These are phyloP conservation scores for Tulasnella sp. DNA, from an alignment of 768 basidiomycete species.

Conservation along the genomic window DNA sequence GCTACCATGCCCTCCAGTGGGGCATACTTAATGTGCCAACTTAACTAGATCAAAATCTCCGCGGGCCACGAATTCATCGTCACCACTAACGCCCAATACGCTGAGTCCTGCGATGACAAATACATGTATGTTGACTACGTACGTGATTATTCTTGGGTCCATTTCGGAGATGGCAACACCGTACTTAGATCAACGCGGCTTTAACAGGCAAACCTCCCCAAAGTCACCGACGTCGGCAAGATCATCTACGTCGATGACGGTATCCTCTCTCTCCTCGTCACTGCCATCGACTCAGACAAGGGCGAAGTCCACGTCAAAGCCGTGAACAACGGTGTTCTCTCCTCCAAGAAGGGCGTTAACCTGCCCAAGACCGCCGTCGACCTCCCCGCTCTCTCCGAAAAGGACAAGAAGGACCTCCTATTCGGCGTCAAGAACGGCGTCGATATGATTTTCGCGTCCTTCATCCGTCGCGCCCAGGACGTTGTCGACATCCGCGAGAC, in stretches of 20 bases:
- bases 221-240: slow-evolving; percentile 95
- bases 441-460: slow-evolving; percentile 99
- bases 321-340: slow-evolving; percentile 83
- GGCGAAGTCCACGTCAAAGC: slow-evolving; percentile 59
- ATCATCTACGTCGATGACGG: slow-evolving; percentile 97
- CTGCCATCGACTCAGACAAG: slow-evolving; percentile 71
- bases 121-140: slow-evolving; percentile 92
- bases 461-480: slow-evolving; percentile 92
- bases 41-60: slow-evolving; percentile 55
- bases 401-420: slow-evolving; percentile 89
- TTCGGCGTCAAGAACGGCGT: slow-evolving; percentile 98
- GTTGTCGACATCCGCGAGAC: slow-evolving; percentile 88
- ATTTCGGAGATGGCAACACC: not conserved
- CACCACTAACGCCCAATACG: slow-evolving; percentile 72
- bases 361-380: slow-evolving; percentile 97
- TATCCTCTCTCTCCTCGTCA: slow-evolving; percentile 88
- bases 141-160: slow-evolving; percentile 25
- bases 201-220: slow-evolving; percentile 71
- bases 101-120: slow-evolving; percentile 69
- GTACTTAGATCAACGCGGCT: not conserved
- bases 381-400: slow-evolving; percentile 91
- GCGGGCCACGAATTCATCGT: slow-evolving; percentile 93
- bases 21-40: slow-evolving; percentile 11
- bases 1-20: not conserved
- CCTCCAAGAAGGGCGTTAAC: slow-evolving; percentile 98